phyloP scores from a whole-genome alignment of 2,329 filamentous ascomycete species.

The Ilyonectria mors-panacis region DNA sequence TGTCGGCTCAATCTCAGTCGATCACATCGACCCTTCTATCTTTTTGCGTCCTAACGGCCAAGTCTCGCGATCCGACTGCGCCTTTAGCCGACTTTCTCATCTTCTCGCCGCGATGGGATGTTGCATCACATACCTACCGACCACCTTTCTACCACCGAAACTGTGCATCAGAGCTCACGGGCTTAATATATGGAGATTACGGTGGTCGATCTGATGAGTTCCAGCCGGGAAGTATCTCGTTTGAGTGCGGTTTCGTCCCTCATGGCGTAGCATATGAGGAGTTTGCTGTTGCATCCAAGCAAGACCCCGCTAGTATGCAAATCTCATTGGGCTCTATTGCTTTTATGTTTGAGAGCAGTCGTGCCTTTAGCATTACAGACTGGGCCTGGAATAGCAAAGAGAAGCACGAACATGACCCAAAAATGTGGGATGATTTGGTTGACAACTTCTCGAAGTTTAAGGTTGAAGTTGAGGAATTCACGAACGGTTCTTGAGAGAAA shows the following conservation, averaged over 20 bases:
- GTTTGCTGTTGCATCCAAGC: conserved; percentile 25
- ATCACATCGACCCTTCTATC: conserved; percentile 77
- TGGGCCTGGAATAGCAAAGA: conserved; percentile 45
- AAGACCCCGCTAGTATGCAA: conserved; percentile 23
- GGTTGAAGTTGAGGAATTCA: neutral
- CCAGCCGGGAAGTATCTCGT: conserved; percentile 33
- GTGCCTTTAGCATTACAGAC: conserved; percentile 31
- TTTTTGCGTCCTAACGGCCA: conserved; percentile 76
- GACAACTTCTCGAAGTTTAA: conserved; percentile 39
- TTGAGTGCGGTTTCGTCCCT: conserved; percentile 36
- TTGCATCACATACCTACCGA: conserved; percentile 73
- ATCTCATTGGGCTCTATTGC: conserved; percentile 27
- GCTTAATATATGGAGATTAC: conserved; percentile 59
- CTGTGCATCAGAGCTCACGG: conserved; percentile 70
- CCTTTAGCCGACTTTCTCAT: conserved; percentile 76
- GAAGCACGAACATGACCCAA: conserved; percentile 45
- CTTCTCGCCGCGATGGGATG: conserved; percentile 77
- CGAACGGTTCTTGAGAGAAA: neutral
- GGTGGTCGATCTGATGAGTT: conserved; percentile 45
- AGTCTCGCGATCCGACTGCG: conserved; percentile 67
- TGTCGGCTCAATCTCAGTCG: conserved; percentile 59
- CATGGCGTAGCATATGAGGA: conserved; percentile 38
- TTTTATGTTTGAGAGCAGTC: conserved; percentile 33
- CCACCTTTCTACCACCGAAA: conserved; percentile 78
- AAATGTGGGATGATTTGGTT: conserved; percentile 45